A percentile compares a stretch with the other conserved stretches of the same genome.
Evolutionary conservation across 768 basidiomycete species (phyloP).

Genomic region (Suillus decipiens): DNA sequence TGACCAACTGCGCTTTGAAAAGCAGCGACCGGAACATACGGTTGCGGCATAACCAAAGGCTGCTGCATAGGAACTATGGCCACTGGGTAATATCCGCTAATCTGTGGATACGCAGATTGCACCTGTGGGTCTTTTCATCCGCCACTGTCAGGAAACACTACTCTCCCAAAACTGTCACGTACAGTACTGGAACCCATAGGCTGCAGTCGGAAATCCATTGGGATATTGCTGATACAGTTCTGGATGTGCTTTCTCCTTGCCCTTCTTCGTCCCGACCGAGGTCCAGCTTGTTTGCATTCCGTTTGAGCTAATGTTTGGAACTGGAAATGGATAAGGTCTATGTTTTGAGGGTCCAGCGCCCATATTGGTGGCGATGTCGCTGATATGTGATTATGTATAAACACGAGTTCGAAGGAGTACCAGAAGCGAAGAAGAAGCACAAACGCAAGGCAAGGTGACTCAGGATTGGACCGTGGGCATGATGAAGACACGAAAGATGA

Average conservation of each 20-base stretch:
- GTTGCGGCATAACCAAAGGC: slow-evolving; percentile 30
- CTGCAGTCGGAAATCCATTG: slow-evolving; percentile 13
- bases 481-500: neutral
- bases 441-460: neutral
- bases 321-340: slow-evolving; percentile 22
- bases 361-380: slow-evolving; percentile 15
- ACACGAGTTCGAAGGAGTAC: slow-evolving; percentile 3
- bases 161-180: slow-evolving; percentile 11
- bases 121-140: slow-evolving; percentile 25
- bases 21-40: slow-evolving; percentile 28
- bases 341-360: slow-evolving; percentile 26
- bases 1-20: slow-evolving; percentile 16
- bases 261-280: slow-evolving; percentile 21
- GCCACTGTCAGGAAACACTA: slow-evolving; percentile 17
- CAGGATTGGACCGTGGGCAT: neutral
- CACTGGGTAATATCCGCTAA: slow-evolving; percentile 29
- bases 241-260: slow-evolving; percentile 20
- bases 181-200: slow-evolving; percentile 28
- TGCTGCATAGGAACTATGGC: slow-evolving; percentile 29
- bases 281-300: slow-evolving; percentile 24
- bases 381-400: slow-evolving; percentile 4
- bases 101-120: slow-evolving; percentile 23
- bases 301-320: slow-evolving; percentile 13
- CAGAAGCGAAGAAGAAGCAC: neutral
- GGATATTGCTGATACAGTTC: slow-evolving; percentile 19